Conservation (phyloP, 345 rosid species). For the Eucalyptus cloeziana region DNA sequence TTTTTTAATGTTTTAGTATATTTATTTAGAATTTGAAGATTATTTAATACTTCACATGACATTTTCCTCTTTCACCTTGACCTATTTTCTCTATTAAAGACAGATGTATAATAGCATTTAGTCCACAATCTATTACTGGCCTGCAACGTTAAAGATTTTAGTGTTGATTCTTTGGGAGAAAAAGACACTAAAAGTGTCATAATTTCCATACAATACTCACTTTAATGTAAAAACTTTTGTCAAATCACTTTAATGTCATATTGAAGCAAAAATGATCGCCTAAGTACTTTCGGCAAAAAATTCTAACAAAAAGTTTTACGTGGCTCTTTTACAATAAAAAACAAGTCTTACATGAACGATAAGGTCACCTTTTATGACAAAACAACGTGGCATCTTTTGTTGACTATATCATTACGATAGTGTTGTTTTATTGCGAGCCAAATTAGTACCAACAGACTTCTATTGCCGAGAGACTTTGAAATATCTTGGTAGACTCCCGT, state of each 20-base stretch:
- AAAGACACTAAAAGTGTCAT: background rate
- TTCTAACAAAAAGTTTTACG: too few species aligned
- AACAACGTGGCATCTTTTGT: background rate
- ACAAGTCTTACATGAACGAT: background rate
- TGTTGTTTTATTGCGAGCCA: background rate
- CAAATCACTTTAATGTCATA: too few species aligned
- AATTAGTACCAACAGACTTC: background rate
- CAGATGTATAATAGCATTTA: background rate
- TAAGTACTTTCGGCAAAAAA: accelerated
- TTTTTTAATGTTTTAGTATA: background rate
- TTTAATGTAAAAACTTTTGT: too few species aligned
- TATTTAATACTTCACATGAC: background rate
- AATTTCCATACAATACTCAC: too few species aligned
- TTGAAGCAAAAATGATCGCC: accelerated
- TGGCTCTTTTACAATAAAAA: too few species aligned
- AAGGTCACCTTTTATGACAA: background rate
- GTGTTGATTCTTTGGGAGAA: accelerated
- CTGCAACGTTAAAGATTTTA: background rate
- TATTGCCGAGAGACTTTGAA: background rate
- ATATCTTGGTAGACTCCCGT: background rate
- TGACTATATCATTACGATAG: background rate
- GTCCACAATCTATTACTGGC: background rate
- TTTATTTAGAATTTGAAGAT: background rate
- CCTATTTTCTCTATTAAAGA: too few species aligned
- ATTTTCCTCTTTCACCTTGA: background rate